Evolutionary conservation across 805 yeast species (phyloP).

Genomic region (Wickerhamomyces canadensis): DNA sequence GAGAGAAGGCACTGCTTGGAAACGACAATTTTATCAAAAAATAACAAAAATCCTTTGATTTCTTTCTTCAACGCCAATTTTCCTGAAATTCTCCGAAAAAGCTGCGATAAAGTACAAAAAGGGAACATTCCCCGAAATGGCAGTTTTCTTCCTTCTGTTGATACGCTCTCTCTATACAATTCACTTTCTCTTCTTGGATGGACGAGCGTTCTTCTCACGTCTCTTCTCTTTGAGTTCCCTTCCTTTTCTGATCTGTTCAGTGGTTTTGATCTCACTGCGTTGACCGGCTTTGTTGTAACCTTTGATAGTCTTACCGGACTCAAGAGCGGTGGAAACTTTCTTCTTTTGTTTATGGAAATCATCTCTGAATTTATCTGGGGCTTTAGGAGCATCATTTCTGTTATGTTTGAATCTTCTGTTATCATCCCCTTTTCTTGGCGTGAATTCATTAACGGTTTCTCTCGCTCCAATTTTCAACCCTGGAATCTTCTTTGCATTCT

Average conservation of each 20-base stretch:
- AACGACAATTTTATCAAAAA: too few species aligned
- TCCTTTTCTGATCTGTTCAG: constrained; percentile 73
- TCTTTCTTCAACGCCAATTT: too few species aligned
- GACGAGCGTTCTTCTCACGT: constrained; percentile 83
- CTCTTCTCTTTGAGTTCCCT: constrained; percentile 67
- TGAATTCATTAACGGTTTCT: constrained; percentile 32
- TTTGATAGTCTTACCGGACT: constrained; percentile 65
- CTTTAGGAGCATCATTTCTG: constrained; percentile 70
- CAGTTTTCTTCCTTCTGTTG: not conserved
- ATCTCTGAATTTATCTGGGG: constrained; percentile 89
- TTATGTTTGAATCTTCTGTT: constrained; percentile 67
- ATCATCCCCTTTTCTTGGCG: constrained; percentile 25
- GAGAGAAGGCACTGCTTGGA: too few species aligned
- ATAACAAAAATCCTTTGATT: too few species aligned
- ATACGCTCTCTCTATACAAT: too few species aligned
- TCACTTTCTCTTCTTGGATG: constrained; percentile 37
- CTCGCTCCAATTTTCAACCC: constrained; percentile 50
- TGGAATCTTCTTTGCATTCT: constrained; percentile 55
- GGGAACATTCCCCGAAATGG: not conserved
- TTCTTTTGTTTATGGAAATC: constrained; percentile 78
- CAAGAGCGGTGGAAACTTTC: constrained; percentile 75
- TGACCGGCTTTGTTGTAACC: constrained; percentile 39
- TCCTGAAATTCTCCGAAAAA: too few species aligned
- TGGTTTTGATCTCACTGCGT: constrained; percentile 52
- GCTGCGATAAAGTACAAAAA: not conserved